Evolutionary conservation across 1,284 basidiomycete species (phyloP), one percentile per base, ranked within the genome.

Genomic region (Somion occarium): DNA sequence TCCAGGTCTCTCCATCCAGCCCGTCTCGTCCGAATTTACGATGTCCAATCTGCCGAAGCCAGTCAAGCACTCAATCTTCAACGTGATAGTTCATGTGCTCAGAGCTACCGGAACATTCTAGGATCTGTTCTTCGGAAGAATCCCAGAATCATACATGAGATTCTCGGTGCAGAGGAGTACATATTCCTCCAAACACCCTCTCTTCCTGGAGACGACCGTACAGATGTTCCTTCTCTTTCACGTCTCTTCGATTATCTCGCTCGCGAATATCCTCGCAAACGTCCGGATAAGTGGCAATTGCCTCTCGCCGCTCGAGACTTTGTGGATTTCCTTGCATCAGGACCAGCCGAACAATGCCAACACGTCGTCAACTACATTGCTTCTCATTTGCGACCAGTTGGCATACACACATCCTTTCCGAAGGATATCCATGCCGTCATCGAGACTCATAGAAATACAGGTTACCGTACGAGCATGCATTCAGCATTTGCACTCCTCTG

Each of bases 1-100:
- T n/a, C 20, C 24, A 48, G 46, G 46, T 38, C 46, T 13, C 19
- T 48, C 18, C 46, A 48, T 39, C 46, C 46, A 12, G 34, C 37
- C 18, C 11, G 46, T 3, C 39, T 41, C 9, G 20, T 39, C 38
- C 46, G 22, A 30, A 12, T 38, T 38, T 19, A 19, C 39, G 39
- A 41, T 9, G 9, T 5, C 18, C 5, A 18, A 5, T 5, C 30
- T 4, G 5, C 19, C 27, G 46, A 48, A 48, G 26, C 34, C 4
- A 7, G n/a, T 4, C 30, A 46, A 9, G 27, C 9, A 12, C 20
- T 38, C 13, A 13, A 15, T 15, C 11, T 11, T 4, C 13, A n/a
- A 3, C 30, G 46, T 5, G 30, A 48, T 15, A 34, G 24, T 24
- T 7, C 15, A 9, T 20, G 37, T 5, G 46, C 46, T 3, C 18